A percentile compares a stretch with the other conserved stretches of the same genome.
Conservation (phyloP, 2,329 filamentous ascomycete genomes). For the Septoria linicola region DNA sequence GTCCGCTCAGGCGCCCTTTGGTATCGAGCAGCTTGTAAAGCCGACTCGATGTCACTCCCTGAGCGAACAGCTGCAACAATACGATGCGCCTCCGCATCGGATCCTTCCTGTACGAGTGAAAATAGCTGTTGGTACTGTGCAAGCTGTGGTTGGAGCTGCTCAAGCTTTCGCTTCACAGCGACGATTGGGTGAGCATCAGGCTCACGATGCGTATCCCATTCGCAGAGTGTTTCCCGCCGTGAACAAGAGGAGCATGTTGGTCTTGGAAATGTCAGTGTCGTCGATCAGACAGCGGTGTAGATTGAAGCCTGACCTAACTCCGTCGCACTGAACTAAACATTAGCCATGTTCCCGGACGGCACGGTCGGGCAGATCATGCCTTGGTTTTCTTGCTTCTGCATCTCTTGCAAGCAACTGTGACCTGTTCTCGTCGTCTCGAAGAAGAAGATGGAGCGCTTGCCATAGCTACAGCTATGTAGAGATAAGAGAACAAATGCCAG, state of each 20-base stretch:
- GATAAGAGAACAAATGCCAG: no score
- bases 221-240: background rate
- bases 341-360: background rate
- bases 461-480: no score
- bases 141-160: slow-evolving; percentile 6
- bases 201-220: background rate
- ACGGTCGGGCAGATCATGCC: background rate
- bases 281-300: no score
- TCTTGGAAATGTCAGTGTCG: background rate
- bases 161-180: slow-evolving; percentile 3
- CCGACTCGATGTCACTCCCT: slow-evolving; percentile 5
- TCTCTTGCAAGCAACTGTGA: slow-evolving; percentile 1
- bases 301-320: background rate
- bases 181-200: slow-evolving; percentile 1
- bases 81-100: background rate
- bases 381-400: slow-evolving; percentile 2
- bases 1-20: background rate
- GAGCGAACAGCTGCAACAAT: background rate
- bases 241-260: slow-evolving; percentile 1
- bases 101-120: background rate
- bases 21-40: slow-evolving; percentile 1
- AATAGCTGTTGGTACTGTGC: background rate
- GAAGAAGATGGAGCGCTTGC: background rate
- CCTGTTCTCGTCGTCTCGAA: background rate
- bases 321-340: background rate